Conservation (phyloP, 805 yeast species). For the Lipomyces lipofer region DNA sequence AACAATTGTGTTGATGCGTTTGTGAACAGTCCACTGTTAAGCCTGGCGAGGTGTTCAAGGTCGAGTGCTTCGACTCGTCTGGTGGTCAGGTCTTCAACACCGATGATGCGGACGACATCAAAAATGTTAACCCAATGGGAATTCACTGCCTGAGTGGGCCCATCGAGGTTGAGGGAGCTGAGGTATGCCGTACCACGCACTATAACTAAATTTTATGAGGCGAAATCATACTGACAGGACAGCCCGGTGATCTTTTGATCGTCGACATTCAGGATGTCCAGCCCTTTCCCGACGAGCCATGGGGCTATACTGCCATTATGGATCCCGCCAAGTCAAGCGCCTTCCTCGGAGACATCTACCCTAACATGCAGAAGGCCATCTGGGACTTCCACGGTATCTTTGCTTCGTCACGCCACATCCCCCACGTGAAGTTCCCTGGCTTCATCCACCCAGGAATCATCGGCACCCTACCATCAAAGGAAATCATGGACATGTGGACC, state of each 20-base stretch:
- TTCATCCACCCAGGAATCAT: slow-evolving; percentile 54
- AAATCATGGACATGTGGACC: slow-evolving; percentile 49
- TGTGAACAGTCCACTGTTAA: slow-evolving; percentile 36
- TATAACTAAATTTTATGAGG: not conserved
- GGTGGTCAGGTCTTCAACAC: slow-evolving; percentile 53
- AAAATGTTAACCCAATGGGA: slow-evolving; percentile 46
- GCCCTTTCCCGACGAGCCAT: slow-evolving; percentile 53
- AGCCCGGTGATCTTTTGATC: slow-evolving; percentile 50
- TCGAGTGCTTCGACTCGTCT: slow-evolving; percentile 56
- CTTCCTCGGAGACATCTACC: slow-evolving; percentile 50
- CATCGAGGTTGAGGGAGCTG: slow-evolving; percentile 47
- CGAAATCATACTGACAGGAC: not conserved
- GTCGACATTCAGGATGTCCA: slow-evolving; percentile 55
- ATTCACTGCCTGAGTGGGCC: slow-evolving; percentile 56
- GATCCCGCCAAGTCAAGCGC: slow-evolving; percentile 53
- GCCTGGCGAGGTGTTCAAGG: slow-evolving; percentile 49
- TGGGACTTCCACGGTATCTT: slow-evolving; percentile 55
- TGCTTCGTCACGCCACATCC: slow-evolving; percentile 52
- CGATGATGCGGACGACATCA: slow-evolving; percentile 52
- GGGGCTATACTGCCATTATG: slow-evolving; percentile 58
- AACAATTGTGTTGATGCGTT: not conserved
- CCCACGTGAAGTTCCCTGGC: slow-evolving; percentile 53
- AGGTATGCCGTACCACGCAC: too few species aligned
- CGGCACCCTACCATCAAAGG: slow-evolving; percentile 52
- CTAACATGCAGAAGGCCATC: slow-evolving; percentile 54